phyloP scores from a whole-genome alignment of 1,284 basidiomycete genomes.

The Microbotryum intermedium region DNA sequence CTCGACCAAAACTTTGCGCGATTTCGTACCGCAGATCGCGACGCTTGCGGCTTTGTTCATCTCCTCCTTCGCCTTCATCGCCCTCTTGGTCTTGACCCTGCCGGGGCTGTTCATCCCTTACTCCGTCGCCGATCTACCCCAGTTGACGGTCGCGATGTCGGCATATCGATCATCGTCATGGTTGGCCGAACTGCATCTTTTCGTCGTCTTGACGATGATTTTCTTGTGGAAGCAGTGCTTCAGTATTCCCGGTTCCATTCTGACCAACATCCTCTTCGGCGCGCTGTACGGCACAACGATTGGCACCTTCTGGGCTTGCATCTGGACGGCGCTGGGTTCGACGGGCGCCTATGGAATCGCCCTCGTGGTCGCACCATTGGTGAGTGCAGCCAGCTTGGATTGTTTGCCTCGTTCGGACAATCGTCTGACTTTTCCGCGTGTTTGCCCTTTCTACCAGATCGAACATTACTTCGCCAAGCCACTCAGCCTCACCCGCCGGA shows the following conservation, averaged over 20 bases:
- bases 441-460: conserved; percentile 12
- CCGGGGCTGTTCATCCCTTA: conserved; percentile 28
- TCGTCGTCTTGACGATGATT: conserved; percentile 27
- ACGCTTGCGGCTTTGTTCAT: conserved; percentile 32
- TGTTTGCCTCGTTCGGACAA: too few species aligned
- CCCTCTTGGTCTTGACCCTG: conserved; percentile 22
- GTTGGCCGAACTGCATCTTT: conserved; percentile 26
- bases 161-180: conserved; percentile 24
- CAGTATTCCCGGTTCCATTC: conserved; percentile 34
- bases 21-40: conserved; percentile 29
- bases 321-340: conserved; percentile 28
- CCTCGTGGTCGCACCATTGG: conserved; percentile 23
- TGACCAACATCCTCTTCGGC: conserved; percentile 36
- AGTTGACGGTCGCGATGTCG: conserved; percentile 15
- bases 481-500: conserved; percentile 27
- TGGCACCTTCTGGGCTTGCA: conserved; percentile 25
- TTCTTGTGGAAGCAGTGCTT: conserved; percentile 38
- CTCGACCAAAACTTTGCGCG: conserved; percentile 12
- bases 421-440: background rate
- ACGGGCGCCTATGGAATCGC: conserved; percentile 30
- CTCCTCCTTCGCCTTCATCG: conserved; percentile 30
- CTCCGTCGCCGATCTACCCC: conserved; percentile 26
- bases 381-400: conserved; percentile 2
- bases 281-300: conserved; percentile 32
- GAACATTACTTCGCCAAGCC: conserved; percentile 34